Evolutionary conservation across 768 basidiomycete species (phyloP), one percentile per base, ranked within the genome.

Genomic region (Tricholoma saponaceum): DNA sequence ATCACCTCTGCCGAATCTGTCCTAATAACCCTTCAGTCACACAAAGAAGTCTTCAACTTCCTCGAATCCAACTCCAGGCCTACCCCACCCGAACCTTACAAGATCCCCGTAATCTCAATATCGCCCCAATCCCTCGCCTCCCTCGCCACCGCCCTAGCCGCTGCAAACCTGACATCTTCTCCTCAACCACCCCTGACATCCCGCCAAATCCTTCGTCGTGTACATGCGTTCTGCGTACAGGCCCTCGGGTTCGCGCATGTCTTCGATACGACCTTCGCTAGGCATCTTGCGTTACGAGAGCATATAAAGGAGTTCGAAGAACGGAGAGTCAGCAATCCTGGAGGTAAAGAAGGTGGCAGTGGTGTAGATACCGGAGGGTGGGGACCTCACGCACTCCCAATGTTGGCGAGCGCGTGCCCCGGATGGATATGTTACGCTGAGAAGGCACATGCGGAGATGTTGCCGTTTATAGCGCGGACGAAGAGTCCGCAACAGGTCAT

Each of bases 371-470:
- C 22, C 3, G 62, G 57, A 28, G 61, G 47, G 8, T 52, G 56
- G 52, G 62, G 60, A 39, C 61, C 57, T 23, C 62, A 66, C 54
- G 66, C 61, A 55, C 71, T 98, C 25, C 97, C 97, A 0, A 95
- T 99, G 86, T 76, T 99, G 23, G 88, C 94, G 4, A 95, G 93
- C 64, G 93, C 97, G 14, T 98, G 97, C 74, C 97, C 97, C 0
- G 97, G 97, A 14, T 98, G 97, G 97, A 90, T 99, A 57, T 99
- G 97, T 69, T 98, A 98, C 70, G 96, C 95, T 16, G 97, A 99
- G 73, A 99, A 99, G 77, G 87, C 96, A 1, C 96, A 97, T 65
- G 80, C 87, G 3, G 95, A 96, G 70, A 88, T 99, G 81, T 69
- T 99, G 20, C 95, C 95, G 4, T 94, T 93, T 66, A 89, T 99